phyloP scores from a whole-genome alignment of 2,329 filamentous ascomycete genomes.

The Zymoseptoria pseudotritici region DNA sequence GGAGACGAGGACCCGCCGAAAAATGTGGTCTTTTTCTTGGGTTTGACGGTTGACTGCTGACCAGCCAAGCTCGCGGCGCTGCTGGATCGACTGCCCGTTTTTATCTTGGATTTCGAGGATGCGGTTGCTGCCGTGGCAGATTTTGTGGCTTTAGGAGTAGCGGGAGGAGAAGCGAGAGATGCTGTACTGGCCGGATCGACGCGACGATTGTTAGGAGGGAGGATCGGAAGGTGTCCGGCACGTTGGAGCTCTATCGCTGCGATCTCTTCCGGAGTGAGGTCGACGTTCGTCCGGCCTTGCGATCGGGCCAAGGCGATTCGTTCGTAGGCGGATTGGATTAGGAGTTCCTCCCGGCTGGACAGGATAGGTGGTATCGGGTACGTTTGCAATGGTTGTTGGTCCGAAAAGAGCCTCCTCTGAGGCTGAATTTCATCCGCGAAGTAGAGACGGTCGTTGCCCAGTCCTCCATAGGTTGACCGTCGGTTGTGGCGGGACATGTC shows the following conservation, averaged over 20 bases:
- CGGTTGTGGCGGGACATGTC: not conserved
- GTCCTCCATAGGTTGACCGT: not conserved
- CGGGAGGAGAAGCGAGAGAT: conserved; percentile 26
- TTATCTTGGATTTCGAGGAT: conserved; percentile 9
- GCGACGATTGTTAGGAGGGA: not conserved
- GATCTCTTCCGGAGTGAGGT: conserved; percentile 71
- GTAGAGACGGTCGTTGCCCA: not conserved
- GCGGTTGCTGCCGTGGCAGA: conserved; percentile 5
- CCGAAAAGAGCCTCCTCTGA: not conserved
- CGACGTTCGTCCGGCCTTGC: conserved; percentile 70
- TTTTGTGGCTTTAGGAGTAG: conserved; percentile 14
- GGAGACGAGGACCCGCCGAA: conserved; percentile 28
- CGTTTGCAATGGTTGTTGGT: not conserved
- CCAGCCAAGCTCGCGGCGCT: conserved; percentile 31
- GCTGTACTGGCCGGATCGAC: conserved; percentile 21
- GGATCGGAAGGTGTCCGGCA: not conserved
- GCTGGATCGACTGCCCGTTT: conserved; percentile 28
- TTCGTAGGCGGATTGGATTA: conserved; percentile 70
- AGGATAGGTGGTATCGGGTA: not conserved
- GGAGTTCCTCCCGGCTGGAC: conserved; percentile 53
- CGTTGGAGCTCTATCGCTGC: conserved; percentile 63
- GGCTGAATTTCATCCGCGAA: not conserved
- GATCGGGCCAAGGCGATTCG: conserved; percentile 72
- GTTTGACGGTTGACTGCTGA: conserved; percentile 23
- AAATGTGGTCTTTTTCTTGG: conserved; percentile 27